phyloP scores from a whole-genome alignment of 768 basidiomycete species.

The Phaeotremella fagi region DNA sequence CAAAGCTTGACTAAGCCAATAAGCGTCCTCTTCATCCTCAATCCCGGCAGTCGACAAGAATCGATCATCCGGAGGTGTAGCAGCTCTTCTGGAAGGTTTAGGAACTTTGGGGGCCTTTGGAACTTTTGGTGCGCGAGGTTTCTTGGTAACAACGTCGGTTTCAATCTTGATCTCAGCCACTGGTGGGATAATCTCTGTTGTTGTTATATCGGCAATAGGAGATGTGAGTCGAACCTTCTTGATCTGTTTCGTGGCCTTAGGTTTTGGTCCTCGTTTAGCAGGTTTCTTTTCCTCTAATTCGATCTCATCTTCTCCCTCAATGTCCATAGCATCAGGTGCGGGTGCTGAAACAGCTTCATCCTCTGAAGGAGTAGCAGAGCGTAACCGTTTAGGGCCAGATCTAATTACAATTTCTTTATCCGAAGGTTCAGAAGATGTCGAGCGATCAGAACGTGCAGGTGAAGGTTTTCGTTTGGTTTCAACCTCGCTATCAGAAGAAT shows the following conservation, averaged over 20 bases:
- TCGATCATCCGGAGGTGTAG: constrained; percentile 30
- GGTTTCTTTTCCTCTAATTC: constrained; percentile 5
- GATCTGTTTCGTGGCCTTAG: constrained; percentile 17
- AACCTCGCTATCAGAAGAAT: constrained; percentile 1
- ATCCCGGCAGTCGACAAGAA: constrained; percentile 58
- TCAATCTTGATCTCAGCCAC: constrained; percentile 24
- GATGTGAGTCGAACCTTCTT: constrained; percentile 34
- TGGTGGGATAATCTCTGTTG: constrained; percentile 5
- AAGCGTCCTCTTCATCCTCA: constrained; percentile 84
- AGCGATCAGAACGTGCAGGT: constrained; percentile 6
- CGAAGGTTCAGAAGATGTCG: constrained; percentile 17
- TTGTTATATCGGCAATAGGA: constrained; percentile 11
- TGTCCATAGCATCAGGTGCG: constrained; percentile 7
- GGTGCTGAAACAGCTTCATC: background rate
- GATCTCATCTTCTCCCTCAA: constrained; percentile 7
- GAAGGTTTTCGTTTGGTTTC: background rate
- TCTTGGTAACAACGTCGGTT: constrained; percentile 4
- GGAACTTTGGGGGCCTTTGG: constrained; percentile 19
- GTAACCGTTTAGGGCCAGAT: background rate
- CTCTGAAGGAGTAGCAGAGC: background rate
- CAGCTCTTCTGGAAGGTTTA: constrained; percentile 9
- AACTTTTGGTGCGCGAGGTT: constrained; percentile 1
- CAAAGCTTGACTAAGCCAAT: constrained; percentile 54
- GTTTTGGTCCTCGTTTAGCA: constrained; percentile 26
- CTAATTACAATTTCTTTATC: constrained; percentile 11